Conservation (phyloP, 2,329 filamentous ascomycete species). For the Phoma sp. region DNA sequence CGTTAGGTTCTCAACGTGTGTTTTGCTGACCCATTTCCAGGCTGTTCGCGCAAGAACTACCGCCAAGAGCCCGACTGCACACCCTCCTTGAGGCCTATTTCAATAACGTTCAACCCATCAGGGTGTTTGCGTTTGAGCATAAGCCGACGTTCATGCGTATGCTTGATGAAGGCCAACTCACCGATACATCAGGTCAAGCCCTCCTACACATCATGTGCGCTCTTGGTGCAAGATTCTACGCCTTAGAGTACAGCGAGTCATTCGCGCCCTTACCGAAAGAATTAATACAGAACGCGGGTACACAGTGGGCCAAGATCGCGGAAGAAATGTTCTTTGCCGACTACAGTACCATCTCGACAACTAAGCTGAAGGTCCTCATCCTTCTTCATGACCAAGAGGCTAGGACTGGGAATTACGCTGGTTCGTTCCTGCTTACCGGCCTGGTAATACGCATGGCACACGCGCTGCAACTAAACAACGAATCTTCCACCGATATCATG, state of each 20-base stretch:
- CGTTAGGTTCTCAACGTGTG: neutral
- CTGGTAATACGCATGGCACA: slow-evolving; percentile 43
- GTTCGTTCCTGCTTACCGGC: slow-evolving; percentile 41
- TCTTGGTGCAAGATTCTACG: slow-evolving; percentile 38
- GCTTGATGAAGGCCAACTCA: slow-evolving; percentile 41
- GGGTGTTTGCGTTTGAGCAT: slow-evolving; percentile 40
- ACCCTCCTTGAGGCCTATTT: slow-evolving; percentile 40
- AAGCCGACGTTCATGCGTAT: slow-evolving; percentile 43
- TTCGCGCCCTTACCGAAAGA: slow-evolving; percentile 35
- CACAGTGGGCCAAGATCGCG: slow-evolving; percentile 42
- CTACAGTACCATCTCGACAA: slow-evolving; percentile 42
- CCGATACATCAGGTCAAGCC: slow-evolving; percentile 37
- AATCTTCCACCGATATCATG: slow-evolving; percentile 34
- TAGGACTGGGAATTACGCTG: slow-evolving; percentile 40
- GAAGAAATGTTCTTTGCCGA: slow-evolving; percentile 44
- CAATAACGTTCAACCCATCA: slow-evolving; percentile 39
- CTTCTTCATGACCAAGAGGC: slow-evolving; percentile 43
- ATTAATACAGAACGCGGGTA: slow-evolving; percentile 39
- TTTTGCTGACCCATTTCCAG: slow-evolving; percentile 13
- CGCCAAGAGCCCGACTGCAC: slow-evolving; percentile 32
- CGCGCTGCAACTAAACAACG: slow-evolving; percentile 42
- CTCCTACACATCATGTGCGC: slow-evolving; percentile 44
- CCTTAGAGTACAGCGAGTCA: slow-evolving; percentile 39
- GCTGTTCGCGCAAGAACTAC: slow-evolving; percentile 34
- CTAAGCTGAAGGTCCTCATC: slow-evolving; percentile 39